phyloP scores from a whole-genome alignment of 371 early-diverging fungal genomes.

The Dichotomocladium elegans region DNA sequence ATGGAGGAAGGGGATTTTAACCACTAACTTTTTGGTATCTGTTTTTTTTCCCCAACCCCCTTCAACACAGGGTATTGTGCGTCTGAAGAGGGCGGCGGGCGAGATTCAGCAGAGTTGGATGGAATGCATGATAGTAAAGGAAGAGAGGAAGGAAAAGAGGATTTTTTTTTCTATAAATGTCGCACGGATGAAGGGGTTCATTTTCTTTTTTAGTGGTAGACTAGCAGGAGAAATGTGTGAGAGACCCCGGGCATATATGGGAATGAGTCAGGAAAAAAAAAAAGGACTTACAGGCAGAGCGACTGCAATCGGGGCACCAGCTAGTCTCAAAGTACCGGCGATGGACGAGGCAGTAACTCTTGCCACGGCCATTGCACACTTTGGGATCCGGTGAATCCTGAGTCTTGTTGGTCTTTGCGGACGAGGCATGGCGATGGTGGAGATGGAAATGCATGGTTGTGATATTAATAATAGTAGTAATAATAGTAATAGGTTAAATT shows the following conservation, averaged over 20 bases:
- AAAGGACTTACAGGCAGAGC: conserved; percentile 22
- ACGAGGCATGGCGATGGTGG: too few species aligned
- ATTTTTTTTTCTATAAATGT: too few species aligned
- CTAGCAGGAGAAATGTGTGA: not conserved
- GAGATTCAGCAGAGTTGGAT: too few species aligned
- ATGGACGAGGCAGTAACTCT: conserved; percentile 39
- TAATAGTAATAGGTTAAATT: not conserved
- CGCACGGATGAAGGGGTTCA: not conserved
- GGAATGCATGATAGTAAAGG: too few species aligned
- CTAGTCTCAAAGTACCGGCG: conserved; percentile 42
- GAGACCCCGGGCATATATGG: too few species aligned
- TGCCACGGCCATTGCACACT: conserved; percentile 29
- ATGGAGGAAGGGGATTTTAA: too few species aligned
- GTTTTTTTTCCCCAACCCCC: too few species aligned
- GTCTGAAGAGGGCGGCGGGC: too few species aligned
- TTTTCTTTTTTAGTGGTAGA: not conserved
- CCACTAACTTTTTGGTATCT: too few species aligned
- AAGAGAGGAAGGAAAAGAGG: too few species aligned
- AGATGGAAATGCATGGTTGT: too few species aligned
- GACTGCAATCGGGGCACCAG: conserved; percentile 41
- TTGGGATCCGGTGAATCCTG: not conserved
- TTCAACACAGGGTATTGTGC: too few species aligned
- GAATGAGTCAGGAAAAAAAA: not conserved
- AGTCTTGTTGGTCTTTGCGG: not conserved
- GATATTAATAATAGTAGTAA: not conserved